Evolutionary conservation across 1,139 yeast species (phyloP).

Genomic region (Hansenula lynferdii): DNA sequence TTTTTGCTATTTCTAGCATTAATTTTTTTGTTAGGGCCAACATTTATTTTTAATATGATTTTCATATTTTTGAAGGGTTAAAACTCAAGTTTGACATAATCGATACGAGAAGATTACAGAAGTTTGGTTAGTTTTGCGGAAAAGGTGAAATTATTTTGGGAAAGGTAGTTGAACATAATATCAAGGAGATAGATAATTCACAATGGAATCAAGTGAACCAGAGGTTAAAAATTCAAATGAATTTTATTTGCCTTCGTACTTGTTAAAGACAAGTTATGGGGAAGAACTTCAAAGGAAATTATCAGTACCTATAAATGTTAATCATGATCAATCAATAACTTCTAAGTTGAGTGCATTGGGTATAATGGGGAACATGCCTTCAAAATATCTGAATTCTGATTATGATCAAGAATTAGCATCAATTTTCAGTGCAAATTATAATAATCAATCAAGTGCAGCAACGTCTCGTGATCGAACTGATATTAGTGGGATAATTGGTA

Average conservation of each 20-base stretch:
- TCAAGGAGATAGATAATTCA: too few species aligned
- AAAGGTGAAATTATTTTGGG: too few species aligned
- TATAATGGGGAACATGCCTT: constrained; percentile 20
- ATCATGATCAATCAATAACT: constrained; percentile 4
- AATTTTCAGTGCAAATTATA: constrained; percentile 6
- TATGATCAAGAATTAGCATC: constrained; percentile 10
- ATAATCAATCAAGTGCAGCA: not conserved
- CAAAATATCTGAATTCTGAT: constrained; percentile 10
- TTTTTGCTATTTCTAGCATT: constrained; percentile 25
- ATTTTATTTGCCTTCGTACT: constrained; percentile 10
- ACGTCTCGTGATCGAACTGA: not conserved
- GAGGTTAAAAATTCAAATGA: not conserved
- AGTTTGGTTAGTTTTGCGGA: too few species aligned
- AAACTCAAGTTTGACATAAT: too few species aligned
- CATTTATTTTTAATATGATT: too few species aligned
- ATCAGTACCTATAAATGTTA: not conserved
- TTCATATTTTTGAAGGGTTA: too few species aligned
- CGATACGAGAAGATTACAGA: too few species aligned
- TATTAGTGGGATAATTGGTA: constrained; percentile 7
- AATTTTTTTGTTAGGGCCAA: not conserved
- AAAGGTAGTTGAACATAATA: too few species aligned
- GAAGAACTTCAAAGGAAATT: constrained; percentile 11
- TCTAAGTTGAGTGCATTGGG: constrained; percentile 15
- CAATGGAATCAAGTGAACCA: not conserved
- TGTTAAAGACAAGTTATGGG: constrained; percentile 18